phyloP scores from a whole-genome alignment of 495 filamentous ascomycete genomes.

The Podospora comata region DNA sequence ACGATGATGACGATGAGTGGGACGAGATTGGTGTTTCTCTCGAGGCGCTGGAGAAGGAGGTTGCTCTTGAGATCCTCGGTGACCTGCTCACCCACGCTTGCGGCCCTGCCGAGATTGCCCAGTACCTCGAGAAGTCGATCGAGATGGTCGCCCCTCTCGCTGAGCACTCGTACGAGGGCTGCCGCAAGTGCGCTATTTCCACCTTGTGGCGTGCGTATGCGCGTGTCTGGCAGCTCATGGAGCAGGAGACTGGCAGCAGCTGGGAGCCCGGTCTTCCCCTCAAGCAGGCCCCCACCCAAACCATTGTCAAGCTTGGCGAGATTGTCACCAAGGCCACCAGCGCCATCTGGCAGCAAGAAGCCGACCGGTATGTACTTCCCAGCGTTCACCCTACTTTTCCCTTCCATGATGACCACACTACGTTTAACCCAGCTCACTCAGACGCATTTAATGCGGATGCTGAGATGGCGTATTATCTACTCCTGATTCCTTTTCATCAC shows the following conservation, averaged over 20 bases:
- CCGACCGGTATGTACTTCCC: conserved; percentile 71
- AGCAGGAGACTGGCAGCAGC: conserved; percentile 72
- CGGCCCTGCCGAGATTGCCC: conserved; percentile 63
- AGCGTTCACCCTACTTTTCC: conserved; percentile 19
- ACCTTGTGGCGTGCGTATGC: conserved; percentile 93
- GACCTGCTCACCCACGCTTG: conserved; percentile 86
- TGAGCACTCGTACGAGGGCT: conserved; percentile 89
- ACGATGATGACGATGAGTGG: conserved; percentile 78
- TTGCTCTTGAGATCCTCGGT: conserved; percentile 89
- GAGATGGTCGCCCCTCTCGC: conserved; percentile 73
- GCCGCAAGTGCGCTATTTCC: conserved; percentile 82
- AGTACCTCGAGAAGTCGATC: conserved; percentile 84
- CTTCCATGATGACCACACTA: conserved; percentile 76
- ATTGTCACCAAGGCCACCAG: conserved; percentile 82
- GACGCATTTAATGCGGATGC: conserved; percentile 79
- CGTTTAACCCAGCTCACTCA: conserved; percentile 99
- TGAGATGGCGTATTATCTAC: conserved; percentile 72
- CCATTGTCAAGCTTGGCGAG: conserved; percentile 82
- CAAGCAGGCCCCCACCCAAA: conserved; percentile 67
- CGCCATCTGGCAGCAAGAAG: conserved; percentile 80
- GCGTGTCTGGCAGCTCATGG: conserved; percentile 80
- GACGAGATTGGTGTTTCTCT: conserved; percentile 79
- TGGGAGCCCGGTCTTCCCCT: conserved; percentile 88
- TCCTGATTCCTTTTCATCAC: conserved; percentile 23
- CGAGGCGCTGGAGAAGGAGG: conserved; percentile 93